Evolutionary conservation across 2,329 filamentous ascomycete species (phyloP), one percentile per base, ranked within the genome.

Genomic region (Raffaelea arxii): DNA sequence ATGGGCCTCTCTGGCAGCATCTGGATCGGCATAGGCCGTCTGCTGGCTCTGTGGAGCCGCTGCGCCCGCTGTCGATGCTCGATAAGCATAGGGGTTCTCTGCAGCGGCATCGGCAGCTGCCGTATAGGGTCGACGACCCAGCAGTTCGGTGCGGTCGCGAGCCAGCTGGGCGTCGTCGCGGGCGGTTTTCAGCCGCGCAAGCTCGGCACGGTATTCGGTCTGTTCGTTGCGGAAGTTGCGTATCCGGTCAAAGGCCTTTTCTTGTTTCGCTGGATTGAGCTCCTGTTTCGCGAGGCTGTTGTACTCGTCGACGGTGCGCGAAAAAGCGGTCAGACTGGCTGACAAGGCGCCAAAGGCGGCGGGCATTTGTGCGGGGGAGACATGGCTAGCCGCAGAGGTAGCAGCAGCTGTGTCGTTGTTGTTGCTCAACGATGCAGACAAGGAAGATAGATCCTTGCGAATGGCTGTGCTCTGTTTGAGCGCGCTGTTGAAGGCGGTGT

Each of bases 231-330:
- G 82, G 66, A 98, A 98, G 57, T 81, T 87, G 64, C 86, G 85
- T 49, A 95, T 75, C 39, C 92, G 80, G 60, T 94, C 88, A 53
- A 80, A 74, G 1, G 91, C 92, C 60, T 97, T 95, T 50, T 92
- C 84, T 56, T 94, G 86, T 67, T 97, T 98, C 49, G 86, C 84
- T 4, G 85, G 77, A 47, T 94, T 90, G 25, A 95, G 79, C 65
- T 98, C 92, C 58, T 91, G 86, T 54, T 86, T 86, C 1, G 90
- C 84, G 25, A 94, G 79, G 46, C 77, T 76, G 58, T 84, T 80
- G 71, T 98, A 98, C 61, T 96, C 90, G 67, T 96, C 90, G 53
- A 98, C 75, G 1, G 88, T 94, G 51, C 92, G 87, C 41, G 85
- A 79, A 64, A 98, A 89, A 49, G 89, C 80, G 1, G 68, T 67